phyloP scores from a whole-genome alignment of 352 stramenopile genomes.

The Phytophthora citrophthora region DNA sequence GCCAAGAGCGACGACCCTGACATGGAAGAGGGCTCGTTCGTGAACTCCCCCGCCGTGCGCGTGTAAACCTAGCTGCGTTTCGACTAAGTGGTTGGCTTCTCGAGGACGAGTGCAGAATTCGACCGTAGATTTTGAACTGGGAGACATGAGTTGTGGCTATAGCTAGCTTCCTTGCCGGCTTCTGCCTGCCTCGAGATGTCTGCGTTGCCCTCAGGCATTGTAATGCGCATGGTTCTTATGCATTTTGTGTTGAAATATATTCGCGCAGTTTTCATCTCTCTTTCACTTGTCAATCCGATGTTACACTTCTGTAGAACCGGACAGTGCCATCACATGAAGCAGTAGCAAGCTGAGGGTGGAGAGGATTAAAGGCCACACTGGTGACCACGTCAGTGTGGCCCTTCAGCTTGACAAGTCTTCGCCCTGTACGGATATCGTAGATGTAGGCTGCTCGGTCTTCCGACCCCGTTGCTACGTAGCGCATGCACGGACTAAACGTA shows the following conservation, averaged over 20 bases:
- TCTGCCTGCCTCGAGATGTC: conserved; percentile 36
- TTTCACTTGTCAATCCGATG: conserved; percentile 9
- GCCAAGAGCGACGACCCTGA: conserved; percentile 64
- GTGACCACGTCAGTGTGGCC: conserved; percentile 84
- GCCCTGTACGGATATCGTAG: conserved; percentile 86
- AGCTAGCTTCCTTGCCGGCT: conserved; percentile 38
- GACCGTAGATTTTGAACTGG: conserved; percentile 47
- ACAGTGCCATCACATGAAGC: conserved; percentile 79
- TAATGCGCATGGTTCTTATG: conserved; percentile 38
- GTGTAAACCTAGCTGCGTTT: conserved; percentile 53
- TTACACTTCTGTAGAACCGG: conserved; percentile 52
- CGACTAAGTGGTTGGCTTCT: conserved; percentile 37
- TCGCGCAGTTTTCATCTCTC: conserved; percentile 29
- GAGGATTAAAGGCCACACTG: conserved; percentile 77
- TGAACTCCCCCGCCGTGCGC: conserved; percentile 84
- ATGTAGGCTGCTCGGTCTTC: conserved; percentile 85
- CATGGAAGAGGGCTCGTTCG: conserved; percentile 80
- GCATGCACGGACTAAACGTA: conserved; percentile 90
- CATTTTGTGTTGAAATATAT: conserved; percentile 55
- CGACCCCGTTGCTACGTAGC: conserved; percentile 87
- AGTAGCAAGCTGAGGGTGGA: conserved; percentile 84
- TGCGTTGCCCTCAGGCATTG: conserved; percentile 22
- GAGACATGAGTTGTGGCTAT: conserved; percentile 34
- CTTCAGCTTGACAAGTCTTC: conserved; percentile 60
- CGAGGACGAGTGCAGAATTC: conserved; percentile 36